These are phyloP conservation scores for Rubia yunnanensis DNA, from an alignment of 257 asterid species.

Conservation along the genomic window DNA sequence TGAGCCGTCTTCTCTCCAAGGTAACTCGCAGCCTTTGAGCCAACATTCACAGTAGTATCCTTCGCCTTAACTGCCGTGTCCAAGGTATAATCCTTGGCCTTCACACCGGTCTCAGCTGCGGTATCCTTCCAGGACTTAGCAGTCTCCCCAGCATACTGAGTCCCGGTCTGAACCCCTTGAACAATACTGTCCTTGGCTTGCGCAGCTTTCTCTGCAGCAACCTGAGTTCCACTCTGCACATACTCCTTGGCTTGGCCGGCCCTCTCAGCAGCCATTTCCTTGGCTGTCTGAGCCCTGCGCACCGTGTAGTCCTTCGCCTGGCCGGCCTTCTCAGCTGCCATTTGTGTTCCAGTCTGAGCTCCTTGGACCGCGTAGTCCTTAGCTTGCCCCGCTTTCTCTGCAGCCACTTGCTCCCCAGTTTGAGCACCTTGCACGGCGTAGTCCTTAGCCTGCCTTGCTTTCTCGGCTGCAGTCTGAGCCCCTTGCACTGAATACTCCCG, in stretches of 20 bases:
- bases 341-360: too few species aligned
- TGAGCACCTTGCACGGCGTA: not conserved
- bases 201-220: slow-evolving; percentile 16
- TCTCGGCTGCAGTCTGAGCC: slow-evolving; percentile 8
- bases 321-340: not conserved
- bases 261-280: not conserved
- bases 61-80: slow-evolving; percentile 21
- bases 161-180: slow-evolving; percentile 8
- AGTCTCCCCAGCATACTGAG: slow-evolving; percentile 29
- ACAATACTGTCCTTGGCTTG: slow-evolving; percentile 14
- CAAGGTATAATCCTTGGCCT: slow-evolving; percentile 19
- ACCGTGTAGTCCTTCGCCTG: not conserved
- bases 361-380: not conserved
- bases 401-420: not conserved
- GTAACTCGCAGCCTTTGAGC: slow-evolving; percentile 27
- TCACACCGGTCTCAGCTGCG: slow-evolving; percentile 19
- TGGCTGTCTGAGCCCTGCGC: not conserved
- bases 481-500: too few species aligned
- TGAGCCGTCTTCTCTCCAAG: slow-evolving; percentile 33
- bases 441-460: slow-evolving; percentile 14
- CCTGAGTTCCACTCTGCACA: slow-evolving; percentile 1
- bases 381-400: not conserved
- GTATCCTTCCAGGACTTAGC: slow-evolving; percentile 22
- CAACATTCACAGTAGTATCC: slow-evolving; percentile 14
- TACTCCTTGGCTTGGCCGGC: not conserved